A percentile compares a stretch with the other conserved stretches of the same genome.
These are phyloP conservation scores for Mycena epipterygia DNA, from an alignment of 768 basidiomycete species.

Conservation along the genomic window DNA sequence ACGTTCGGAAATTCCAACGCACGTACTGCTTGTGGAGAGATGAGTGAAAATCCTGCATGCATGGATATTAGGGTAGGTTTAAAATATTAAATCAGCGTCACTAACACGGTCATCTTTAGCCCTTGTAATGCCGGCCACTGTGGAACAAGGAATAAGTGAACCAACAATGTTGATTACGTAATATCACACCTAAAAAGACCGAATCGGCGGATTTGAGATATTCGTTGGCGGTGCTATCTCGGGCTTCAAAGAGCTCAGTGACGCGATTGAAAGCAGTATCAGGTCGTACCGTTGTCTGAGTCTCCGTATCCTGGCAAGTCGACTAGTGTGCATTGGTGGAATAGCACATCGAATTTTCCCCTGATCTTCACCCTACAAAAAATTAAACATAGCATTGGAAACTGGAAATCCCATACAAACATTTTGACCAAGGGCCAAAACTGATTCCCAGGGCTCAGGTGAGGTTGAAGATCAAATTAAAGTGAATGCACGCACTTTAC, in stretches of 20 bases:
- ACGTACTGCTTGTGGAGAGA: slow-evolving; percentile 25
- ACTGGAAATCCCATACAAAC: not conserved
- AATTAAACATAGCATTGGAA: not conserved
- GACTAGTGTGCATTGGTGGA: slow-evolving; percentile 33
- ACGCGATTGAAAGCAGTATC: not conserved
- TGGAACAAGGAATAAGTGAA: not conserved
- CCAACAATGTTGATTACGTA: not conserved
- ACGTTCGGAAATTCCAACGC: not conserved
- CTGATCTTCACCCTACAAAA: slow-evolving; percentile 22
- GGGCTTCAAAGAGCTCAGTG: not conserved
- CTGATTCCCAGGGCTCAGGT: not conserved
- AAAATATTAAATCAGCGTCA: not conserved
- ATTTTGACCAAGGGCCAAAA: slow-evolving; percentile 36
- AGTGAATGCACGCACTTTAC: slow-evolving; percentile 11
- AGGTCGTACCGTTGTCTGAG: slow-evolving; percentile 1
- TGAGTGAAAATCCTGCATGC: slow-evolving; percentile 27
- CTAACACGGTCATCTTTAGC: slow-evolving; percentile 33
- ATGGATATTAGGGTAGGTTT: not conserved
- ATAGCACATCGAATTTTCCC: slow-evolving; percentile 32
- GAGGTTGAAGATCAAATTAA: not conserved
- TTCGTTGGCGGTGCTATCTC: slow-evolving; percentile 27
- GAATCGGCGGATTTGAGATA: slow-evolving; percentile 30
- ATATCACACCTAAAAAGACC: slow-evolving; percentile 23
- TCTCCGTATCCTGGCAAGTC: slow-evolving; percentile 36
- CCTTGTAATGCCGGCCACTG: slow-evolving; percentile 24